Conservation (phyloP, 2,329 filamentous ascomycete genomes). For the Fusarium sp. region DNA sequence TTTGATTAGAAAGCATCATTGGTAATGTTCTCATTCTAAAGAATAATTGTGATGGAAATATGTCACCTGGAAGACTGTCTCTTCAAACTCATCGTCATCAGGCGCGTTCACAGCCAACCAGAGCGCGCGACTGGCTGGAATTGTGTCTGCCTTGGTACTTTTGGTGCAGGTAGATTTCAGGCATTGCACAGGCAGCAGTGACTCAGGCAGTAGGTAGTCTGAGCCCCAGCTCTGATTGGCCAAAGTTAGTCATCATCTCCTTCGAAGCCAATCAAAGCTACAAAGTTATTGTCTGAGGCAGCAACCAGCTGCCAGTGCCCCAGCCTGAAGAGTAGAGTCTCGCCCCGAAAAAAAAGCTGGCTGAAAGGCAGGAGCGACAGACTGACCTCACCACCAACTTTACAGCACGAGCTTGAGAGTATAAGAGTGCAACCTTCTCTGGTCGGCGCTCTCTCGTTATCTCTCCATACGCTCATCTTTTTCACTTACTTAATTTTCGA, state of each 20-base stretch:
- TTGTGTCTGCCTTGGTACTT: conserved; percentile 47
- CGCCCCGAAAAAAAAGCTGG: conserved; percentile 50
- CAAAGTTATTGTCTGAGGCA: conserved; percentile 52
- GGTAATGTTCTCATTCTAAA: background rate
- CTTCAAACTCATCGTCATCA: background rate
- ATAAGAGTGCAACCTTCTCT: conserved; percentile 47
- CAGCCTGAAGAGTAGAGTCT: conserved; percentile 32
- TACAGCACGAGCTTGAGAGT: conserved; percentile 44
- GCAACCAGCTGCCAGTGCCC: conserved; percentile 43
- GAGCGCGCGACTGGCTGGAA: conserved; percentile 28
- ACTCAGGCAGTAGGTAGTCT: conserved; percentile 43
- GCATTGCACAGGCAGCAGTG: conserved; percentile 47
- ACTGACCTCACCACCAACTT: conserved; percentile 45
- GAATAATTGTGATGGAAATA: background rate
- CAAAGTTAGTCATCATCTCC: conserved; percentile 40
- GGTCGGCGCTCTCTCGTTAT: conserved; percentile 32
- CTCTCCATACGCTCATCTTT: conserved; percentile 30
- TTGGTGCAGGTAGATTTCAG: conserved; percentile 42
- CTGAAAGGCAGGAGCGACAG: conserved; percentile 38
- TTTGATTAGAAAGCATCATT: background rate
- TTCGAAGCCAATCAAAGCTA: conserved; percentile 46
- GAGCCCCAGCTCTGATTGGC: conserved; percentile 46
- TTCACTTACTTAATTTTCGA: conserved; percentile 24
- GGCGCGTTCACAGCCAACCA: conserved; percentile 20
- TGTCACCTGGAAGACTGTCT: background rate